Evolutionary conservation across 768 basidiomycete genomes (phyloP).

Genomic region (Rhizopogon rudus): DNA sequence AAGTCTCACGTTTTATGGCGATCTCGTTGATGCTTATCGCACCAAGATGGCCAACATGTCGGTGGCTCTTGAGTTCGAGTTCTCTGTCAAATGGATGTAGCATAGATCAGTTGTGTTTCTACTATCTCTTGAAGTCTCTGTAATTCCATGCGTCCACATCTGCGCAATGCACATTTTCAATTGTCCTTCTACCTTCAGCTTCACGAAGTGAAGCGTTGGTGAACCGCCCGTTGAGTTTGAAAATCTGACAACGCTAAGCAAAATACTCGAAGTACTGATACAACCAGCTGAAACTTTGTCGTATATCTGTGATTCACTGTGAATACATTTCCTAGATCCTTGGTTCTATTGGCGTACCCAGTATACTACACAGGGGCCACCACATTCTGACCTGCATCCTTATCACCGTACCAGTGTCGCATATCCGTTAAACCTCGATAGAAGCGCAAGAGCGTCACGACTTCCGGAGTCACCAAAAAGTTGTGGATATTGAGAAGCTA

Average conservation of each 20-base stretch:
- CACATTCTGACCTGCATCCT: neutral
- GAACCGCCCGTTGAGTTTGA: too few species aligned
- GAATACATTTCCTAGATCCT: too few species aligned
- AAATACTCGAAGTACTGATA: too few species aligned
- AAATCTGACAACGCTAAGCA: too few species aligned
- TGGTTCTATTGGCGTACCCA: neutral
- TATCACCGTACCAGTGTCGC: constrained; percentile 33
- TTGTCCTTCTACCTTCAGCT: too few species aligned
- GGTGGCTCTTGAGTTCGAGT: constrained; percentile 6
- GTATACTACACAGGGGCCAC: neutral
- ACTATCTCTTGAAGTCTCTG: neutral
- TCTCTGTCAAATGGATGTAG: neutral
- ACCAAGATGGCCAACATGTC: constrained; percentile 6
- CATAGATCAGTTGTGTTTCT: neutral
- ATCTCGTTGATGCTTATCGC: neutral
- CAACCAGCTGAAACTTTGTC: too few species aligned
- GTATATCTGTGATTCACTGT: too few species aligned
- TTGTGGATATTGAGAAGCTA: constrained; percentile 52
- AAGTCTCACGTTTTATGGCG: constrained; percentile 1
- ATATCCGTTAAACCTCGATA: constrained; percentile 54
- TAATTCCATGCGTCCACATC: too few species aligned
- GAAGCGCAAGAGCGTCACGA: constrained; percentile 44
- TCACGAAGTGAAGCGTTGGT: too few species aligned
- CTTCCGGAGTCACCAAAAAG: constrained; percentile 46
- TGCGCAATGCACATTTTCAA: too few species aligned